A percentile compares a stretch with the other conserved stretches of the same genome.
Evolutionary conservation across 176 grass and related monocot genomes (phyloP).

Genomic region (Pharus latifolius): DNA sequence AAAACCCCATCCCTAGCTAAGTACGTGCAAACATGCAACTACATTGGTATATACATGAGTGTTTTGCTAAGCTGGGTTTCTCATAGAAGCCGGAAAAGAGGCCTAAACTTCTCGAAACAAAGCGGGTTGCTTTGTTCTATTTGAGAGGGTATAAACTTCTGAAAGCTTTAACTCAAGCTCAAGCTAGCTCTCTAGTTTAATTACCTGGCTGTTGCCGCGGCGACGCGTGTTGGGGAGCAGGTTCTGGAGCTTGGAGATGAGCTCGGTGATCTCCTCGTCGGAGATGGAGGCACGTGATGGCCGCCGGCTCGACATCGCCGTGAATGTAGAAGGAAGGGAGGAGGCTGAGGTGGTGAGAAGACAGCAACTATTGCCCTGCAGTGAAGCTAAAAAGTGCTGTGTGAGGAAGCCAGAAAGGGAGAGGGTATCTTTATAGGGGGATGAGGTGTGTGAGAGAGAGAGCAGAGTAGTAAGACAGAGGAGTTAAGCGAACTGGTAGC

Average conservation of each 20-base stretch:
- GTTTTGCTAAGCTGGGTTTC: too few species aligned
- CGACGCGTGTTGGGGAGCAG: slow-evolving; percentile 40
- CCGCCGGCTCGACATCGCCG: slow-evolving; percentile 47
- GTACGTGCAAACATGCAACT: neutral
- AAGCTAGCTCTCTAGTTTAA: too few species aligned
- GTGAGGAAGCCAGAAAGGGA: slow-evolving; percentile 3
- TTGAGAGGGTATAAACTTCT: too few species aligned
- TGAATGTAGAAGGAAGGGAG: neutral
- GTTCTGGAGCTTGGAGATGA: slow-evolving; percentile 69
- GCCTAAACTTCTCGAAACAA: too few species aligned
- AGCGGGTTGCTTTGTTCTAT: too few species aligned
- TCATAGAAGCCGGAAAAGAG: too few species aligned
- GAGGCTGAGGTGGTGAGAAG: neutral
- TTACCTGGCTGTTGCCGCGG: slow-evolving; percentile 32
- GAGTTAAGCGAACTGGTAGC: too few species aligned
- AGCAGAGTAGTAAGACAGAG: neutral
- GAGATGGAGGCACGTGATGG: slow-evolving; percentile 33
- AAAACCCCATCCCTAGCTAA: too few species aligned
- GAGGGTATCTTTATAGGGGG: slow-evolving; percentile 22
- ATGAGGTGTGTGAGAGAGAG: neutral
- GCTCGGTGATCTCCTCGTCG: slow-evolving; percentile 73
- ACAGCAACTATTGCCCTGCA: too few species aligned
- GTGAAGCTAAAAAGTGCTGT: too few species aligned
- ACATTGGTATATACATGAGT: neutral
- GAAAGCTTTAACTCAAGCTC: too few species aligned